phyloP scores from a whole-genome alignment of 169 alveolate genomes.

The Plasmodium vinckei region DNA sequence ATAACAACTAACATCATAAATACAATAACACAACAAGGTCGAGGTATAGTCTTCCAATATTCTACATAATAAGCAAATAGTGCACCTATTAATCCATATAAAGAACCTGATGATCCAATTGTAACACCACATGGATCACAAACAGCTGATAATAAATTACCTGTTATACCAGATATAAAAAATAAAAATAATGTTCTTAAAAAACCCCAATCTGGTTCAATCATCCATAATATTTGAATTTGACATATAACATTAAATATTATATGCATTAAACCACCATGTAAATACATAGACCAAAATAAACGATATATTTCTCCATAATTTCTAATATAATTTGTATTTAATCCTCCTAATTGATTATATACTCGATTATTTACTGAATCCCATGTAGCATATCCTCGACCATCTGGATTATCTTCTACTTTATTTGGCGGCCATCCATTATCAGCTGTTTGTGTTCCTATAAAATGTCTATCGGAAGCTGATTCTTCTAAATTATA shows the following conservation, averaged over 20 bases:
- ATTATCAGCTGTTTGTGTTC: conserved; percentile 79
- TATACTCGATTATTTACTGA: conserved; percentile 81
- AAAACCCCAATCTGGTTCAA: conserved; percentile 95
- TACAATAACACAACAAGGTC: conserved; percentile 85
- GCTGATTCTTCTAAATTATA: conserved; percentile 80
- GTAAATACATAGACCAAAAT: conserved; percentile 90
- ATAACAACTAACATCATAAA: conserved; percentile 82
- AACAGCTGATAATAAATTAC: conserved; percentile 88
- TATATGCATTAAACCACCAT: conserved; percentile 90
- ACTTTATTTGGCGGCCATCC: conserved; percentile 87
- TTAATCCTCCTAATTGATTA: conserved; percentile 82
- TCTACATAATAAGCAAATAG: conserved; percentile 87
- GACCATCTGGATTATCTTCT: conserved; percentile 74
- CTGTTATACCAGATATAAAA: conserved; percentile 86
- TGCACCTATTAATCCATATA: conserved; percentile 92
- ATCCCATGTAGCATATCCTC: conserved; percentile 77
- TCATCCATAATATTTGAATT: conserved; percentile 88
- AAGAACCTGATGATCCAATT: conserved; percentile 92
- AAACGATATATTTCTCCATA: conserved; percentile 88
- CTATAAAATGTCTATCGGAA: conserved; percentile 78
- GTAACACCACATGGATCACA: conserved; percentile 90
- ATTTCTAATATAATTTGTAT: conserved; percentile 85
- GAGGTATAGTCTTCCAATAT: conserved; percentile 89
- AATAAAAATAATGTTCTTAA: conserved; percentile 84
- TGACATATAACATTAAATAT: conserved; percentile 88